Evolutionary conservation across 2,329 filamentous ascomycete genomes (phyloP), one percentile per base, ranked within the genome.

Genomic region (Paecilomyces sp.): DNA sequence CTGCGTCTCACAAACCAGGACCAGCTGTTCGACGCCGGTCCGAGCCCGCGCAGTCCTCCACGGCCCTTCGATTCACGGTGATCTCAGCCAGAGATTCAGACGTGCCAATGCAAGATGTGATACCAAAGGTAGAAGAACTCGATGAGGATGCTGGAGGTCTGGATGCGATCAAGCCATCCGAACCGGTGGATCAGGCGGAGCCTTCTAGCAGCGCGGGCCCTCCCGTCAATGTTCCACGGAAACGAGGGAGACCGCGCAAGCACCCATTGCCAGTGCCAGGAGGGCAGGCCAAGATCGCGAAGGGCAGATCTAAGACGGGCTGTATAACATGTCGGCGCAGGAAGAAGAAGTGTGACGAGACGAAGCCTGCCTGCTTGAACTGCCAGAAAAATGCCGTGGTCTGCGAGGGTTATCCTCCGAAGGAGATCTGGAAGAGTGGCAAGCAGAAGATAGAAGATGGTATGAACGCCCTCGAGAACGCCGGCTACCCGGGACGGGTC

Each of bases 331-430:
- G 83, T 74, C 76, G 83, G 57, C 78, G 82, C 64, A 76, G 83
- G 58, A 85, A 85, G 74, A 85, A 85, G 79, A 85, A 85, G 70
- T 85, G 83, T 64, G 68, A 70, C 55, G 64, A 66, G 54, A 76
- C 76, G 53, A 79, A 76, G 64, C 77, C 77, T 55, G 62, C 67
- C 30, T 72, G 64, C 59, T 82, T 91, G 74, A 95, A 95, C 68
- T 96, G 92, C 70, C 88, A 94, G 76, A 96, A 96, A 81, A 96
- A 96, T 72, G 91, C 91, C 8, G 90, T 96, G 12, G 85, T 92
- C 12, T 96, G 92, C 71, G 91, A 96, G 75, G 92, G 92, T 12
- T 96, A 96, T 70, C 90, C 90, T 56, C 88, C 91, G 62, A 91
- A 91, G 72, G 88, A 90, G 60, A 84, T 91, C 57, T 96, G 92